A percentile compares a stretch with the other conserved stretches of the same genome.
phyloP scores from a whole-genome alignment of 2,329 filamentous ascomycete species.

The Beauveria sp. region DNA sequence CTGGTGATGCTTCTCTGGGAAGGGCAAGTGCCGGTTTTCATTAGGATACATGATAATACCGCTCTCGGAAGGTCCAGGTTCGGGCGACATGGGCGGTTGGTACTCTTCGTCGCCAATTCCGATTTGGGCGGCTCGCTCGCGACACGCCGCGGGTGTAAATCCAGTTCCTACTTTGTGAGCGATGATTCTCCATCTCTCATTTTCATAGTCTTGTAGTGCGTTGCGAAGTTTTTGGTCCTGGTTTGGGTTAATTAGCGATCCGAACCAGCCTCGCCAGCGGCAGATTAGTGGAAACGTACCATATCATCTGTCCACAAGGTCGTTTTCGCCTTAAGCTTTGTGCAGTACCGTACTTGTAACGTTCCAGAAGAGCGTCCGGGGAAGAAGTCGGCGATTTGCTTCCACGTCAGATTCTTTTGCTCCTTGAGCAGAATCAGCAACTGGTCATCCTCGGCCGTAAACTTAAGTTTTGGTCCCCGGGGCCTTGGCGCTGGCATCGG shows the following conservation, averaged over 20 bases:
- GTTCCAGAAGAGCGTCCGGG: constrained; percentile 85
- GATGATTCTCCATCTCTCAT: constrained; percentile 88
- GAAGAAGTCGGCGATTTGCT: constrained; percentile 95
- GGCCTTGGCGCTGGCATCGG: constrained; percentile 72
- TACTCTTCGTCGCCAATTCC: constrained; percentile 32
- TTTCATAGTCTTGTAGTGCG: constrained; percentile 77
- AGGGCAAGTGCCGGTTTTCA: constrained; percentile 7
- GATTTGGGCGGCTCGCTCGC: constrained; percentile 67
- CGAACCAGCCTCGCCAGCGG: neutral
- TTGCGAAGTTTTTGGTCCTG: constrained; percentile 71
- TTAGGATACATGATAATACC: constrained; percentile 6
- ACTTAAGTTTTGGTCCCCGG: constrained; percentile 84
- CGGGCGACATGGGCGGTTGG: constrained; percentile 48
- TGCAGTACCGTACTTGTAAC: constrained; percentile 88
- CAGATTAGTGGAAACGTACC: constrained; percentile 46
- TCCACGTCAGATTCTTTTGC: constrained; percentile 92
- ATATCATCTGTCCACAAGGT: constrained; percentile 91
- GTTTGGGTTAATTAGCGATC: neutral
- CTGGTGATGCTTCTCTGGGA: constrained; percentile 8
- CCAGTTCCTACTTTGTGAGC: constrained; percentile 85
- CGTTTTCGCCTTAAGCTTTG: constrained; percentile 88
- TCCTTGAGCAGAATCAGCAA: constrained; percentile 86
- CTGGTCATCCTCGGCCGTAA: constrained; percentile 85
- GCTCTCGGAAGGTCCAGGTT: constrained; percentile 9
- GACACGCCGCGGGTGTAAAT: constrained; percentile 80